Base-by-base conservation (phyloP, 768 basidiomycete species). In the Holtermanniella nyarrowii region DNA sequence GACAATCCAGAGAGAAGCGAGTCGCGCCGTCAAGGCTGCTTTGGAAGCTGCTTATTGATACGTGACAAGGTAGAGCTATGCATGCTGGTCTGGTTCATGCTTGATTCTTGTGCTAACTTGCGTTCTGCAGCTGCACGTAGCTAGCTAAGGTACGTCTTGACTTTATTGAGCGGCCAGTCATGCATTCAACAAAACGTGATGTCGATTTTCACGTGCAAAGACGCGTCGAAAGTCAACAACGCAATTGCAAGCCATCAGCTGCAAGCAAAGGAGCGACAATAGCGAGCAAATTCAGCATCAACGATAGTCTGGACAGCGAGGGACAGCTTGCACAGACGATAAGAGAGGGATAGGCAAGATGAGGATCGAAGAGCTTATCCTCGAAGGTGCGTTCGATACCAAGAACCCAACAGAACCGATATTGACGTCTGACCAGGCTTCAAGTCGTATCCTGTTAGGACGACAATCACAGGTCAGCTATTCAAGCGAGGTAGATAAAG, bases 371-470 rank as follows among this genome's bases (percentile, higher is more conserved):
- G 93, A 97, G 65, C 82, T 97, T 23, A 84, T 97, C 52, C 79
- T 97, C 48, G 93, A 97, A 72, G 89, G 88, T 80, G 61, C 26
- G 70, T 52, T 24, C 26, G 4, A 26, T 3, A 4, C 42, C 5
- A n/a, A 13, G 2, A n/a, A n/a, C 37, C 18, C 3, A 44, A 7
- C 10, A 12, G 26, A 24, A 24, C 0, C 20, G 46, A 21, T 22
- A 26, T 24, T 21, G 12, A 25, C 5, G 18, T n/a, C 5, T n/a
- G 21, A 16, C 10, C 58, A 88, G 90, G 93, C 44, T 99, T 97
- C 78, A 97, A 99, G 71, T 93, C 89, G 1, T 96, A 97, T 69
- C 91, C 93, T 10, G 89, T 91, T 24, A 80, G 93, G 46, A 96
- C 95, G 0, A 86, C 86, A 62, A 93, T 99, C 55, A 84, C 84